These are phyloP conservation scores for Pichia ethanolica DNA, from an alignment of 805 yeast species.

Conservation along the genomic window DNA sequence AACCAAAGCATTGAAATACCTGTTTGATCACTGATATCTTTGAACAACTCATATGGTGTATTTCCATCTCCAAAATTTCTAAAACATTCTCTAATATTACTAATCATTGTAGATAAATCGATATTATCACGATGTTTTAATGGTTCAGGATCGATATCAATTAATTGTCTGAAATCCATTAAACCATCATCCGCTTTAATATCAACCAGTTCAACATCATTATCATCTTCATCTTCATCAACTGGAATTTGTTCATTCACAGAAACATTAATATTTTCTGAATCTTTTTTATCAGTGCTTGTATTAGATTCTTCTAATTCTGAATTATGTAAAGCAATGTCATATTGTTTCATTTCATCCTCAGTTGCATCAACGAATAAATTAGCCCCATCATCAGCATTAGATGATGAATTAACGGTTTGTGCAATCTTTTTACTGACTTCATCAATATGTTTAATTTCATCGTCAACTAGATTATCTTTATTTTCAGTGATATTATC, in stretches of 20 bases:
- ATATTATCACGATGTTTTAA: conserved; percentile 19
- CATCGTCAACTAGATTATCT: neutral
- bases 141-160: conserved; percentile 26
- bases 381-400: conserved; percentile 18
- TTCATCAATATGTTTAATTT: neutral
- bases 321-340: conserved; percentile 2
- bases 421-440: neutral
- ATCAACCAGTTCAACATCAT: conserved; percentile 7
- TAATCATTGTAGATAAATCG: conserved; percentile 16
- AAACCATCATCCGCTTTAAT: conserved; percentile 13
- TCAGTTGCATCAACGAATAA: conserved; percentile 27
- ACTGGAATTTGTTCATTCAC: too few relatives aligned
- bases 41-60: conserved; percentile 24
- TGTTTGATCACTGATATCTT: conserved; percentile 23
- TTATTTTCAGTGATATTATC: neutral
- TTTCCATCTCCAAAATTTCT: conserved; percentile 21
- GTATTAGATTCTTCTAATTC: neutral
- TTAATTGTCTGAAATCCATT: conserved; percentile 13
- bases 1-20: conserved; percentile 27
- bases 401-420: conserved; percentile 1
- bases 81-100: conserved; percentile 21
- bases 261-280: neutral
- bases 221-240: conserved; percentile 1
- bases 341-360: conserved; percentile 22
- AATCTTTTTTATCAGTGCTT: neutral